phyloP scores from a whole-genome alignment of 768 basidiomycete genomes.

The Pholiota molesta region DNA sequence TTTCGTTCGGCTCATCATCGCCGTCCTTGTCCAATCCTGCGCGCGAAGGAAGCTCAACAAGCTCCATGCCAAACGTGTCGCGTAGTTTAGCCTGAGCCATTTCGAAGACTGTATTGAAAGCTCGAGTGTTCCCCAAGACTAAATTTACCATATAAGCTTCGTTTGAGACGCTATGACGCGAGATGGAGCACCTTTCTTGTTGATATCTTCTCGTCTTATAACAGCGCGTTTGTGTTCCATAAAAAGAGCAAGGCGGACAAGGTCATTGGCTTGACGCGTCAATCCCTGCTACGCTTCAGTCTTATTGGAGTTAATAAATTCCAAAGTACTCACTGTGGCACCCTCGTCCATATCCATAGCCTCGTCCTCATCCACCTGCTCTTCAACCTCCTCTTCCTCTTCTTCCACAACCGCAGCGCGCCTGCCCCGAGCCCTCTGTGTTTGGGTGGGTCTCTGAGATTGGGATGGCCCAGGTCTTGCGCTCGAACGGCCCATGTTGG shows the following conservation, averaged over 20 bases:
- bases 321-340: conserved; percentile 26
- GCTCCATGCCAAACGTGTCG: conserved; percentile 79
- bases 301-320: conserved; percentile 1
- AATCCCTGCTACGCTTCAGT: conserved; percentile 48
- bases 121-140: conserved; percentile 46
- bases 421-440: conserved; percentile 35
- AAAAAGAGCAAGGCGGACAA: conserved; percentile 84
- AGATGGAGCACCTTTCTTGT: conserved; percentile 66
- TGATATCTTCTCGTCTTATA: conserved; percentile 82
- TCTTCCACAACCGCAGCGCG: conserved; percentile 27
- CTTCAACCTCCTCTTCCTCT: conserved; percentile 34
- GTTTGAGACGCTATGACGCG: not conserved
- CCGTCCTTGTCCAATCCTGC: conserved; percentile 54
- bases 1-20: conserved; percentile 49
- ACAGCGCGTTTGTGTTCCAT: conserved; percentile 69
- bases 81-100: conserved; percentile 66
- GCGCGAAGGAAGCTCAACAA: conserved; percentile 74
- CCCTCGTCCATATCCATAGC: conserved; percentile 36
- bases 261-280: conserved; percentile 64
- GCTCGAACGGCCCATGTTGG: conserved; percentile 37
- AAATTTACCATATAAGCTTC: not conserved
- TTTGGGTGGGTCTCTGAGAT: conserved; percentile 42
- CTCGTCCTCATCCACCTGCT: conserved; percentile 39
- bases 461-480: conserved; percentile 43
- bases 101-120: conserved; percentile 67